These are phyloP conservation scores for Ceratobasidium papillatum DNA, from an alignment of 1,284 basidiomycete genomes.

Conservation along the genomic window DNA sequence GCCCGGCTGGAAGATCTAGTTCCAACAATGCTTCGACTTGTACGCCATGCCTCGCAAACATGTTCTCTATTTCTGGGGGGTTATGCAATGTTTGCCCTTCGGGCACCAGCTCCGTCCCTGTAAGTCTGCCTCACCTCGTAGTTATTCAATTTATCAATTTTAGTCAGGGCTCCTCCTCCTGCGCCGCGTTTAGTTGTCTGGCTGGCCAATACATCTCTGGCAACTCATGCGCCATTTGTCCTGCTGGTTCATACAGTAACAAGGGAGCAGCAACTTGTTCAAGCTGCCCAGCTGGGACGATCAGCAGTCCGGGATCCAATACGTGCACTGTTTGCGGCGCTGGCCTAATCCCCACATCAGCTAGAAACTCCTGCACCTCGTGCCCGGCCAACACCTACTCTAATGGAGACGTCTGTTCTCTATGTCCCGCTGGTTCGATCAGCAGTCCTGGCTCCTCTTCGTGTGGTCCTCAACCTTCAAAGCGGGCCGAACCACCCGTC, in stretches of 20 bases:
- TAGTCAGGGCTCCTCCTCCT: background rate
- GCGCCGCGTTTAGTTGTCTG: background rate
- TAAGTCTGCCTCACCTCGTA: background rate
- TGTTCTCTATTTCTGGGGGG: background rate
- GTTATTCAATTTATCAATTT: background rate
- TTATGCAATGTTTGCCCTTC: background rate
- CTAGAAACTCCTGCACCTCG: background rate
- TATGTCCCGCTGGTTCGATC: background rate
- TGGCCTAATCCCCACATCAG: background rate
- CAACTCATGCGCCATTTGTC: conserved; percentile 7
- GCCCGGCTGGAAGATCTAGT: conserved; percentile 9
- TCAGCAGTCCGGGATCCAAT: background rate
- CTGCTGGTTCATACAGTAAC: background rate
- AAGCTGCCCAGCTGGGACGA: background rate
- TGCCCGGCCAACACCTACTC: conserved; percentile 11
- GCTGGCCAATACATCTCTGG: conserved; percentile 3
- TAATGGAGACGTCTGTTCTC: background rate
- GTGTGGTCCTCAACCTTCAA: conserved; percentile 16
- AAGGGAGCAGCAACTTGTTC: background rate
- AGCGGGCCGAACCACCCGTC: background rate
- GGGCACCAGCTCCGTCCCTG: background rate
- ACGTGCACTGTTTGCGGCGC: conserved; percentile 3
- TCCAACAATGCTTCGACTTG: background rate
- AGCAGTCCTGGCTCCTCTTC: conserved; percentile 9
- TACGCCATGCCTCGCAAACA: conserved; percentile 1